A percentile compares a stretch with the other conserved stretches of the same genome.
phyloP scores from a whole-genome alignment of 2,329 filamentous ascomycete genomes.

The Fusarium armeniacum region DNA sequence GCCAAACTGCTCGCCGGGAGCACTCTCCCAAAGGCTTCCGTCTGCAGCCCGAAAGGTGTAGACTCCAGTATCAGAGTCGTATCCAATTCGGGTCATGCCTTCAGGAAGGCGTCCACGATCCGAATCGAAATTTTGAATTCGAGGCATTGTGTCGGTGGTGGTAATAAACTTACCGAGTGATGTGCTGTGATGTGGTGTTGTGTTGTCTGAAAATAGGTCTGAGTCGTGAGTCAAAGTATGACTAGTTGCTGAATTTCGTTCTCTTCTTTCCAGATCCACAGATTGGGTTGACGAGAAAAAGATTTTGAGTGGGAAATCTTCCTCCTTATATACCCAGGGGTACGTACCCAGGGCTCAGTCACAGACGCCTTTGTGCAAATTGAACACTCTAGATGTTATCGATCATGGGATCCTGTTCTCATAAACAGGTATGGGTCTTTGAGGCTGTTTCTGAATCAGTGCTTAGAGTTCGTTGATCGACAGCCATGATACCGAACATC shows the following conservation, averaged over 20 bases:
- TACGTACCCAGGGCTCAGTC: not conserved
- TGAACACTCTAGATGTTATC: not conserved
- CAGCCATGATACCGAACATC: not conserved
- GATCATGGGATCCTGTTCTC: not conserved
- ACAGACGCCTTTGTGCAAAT: too few species aligned
- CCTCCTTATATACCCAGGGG: not conserved
- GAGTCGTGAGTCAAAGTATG: too few species aligned
- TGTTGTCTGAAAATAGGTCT: too few species aligned
- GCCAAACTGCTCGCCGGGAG: not conserved
- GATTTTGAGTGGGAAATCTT: not conserved
- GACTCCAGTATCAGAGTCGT: not conserved
- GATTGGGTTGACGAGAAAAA: too few species aligned
- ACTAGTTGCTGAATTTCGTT: too few species aligned
- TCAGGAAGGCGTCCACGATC: not conserved
- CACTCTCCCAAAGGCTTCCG: not conserved
- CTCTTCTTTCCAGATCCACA: too few species aligned
- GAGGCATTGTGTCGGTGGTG: not conserved
- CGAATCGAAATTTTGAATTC: not conserved
- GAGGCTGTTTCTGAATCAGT: not conserved
- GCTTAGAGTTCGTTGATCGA: not conserved
- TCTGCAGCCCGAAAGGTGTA: not conserved
- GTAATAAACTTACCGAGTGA: too few species aligned
- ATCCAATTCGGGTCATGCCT: not conserved
- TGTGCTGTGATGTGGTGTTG: too few species aligned
- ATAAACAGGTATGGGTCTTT: not conserved